These are phyloP conservation scores for Vaccinium myrtillus DNA, from an alignment of 148 eudicot species.

Conservation along the genomic window DNA sequence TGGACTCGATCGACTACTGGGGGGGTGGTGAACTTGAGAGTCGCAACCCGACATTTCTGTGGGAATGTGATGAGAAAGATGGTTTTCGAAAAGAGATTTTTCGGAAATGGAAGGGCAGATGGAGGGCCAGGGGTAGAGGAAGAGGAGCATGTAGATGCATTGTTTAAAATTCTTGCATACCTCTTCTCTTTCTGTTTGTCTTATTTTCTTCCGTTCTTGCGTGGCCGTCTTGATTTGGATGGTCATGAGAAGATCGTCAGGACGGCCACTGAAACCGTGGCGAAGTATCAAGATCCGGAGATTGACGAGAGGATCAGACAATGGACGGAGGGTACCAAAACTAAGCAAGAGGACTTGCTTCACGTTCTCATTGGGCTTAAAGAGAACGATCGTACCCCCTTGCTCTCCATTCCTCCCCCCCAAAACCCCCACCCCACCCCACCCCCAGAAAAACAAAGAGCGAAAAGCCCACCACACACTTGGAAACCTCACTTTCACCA, in stretches of 20 bases:
- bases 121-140: constrained; percentile 16
- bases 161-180: constrained; percentile 4
- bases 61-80: constrained; percentile 19
- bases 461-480: neutral
- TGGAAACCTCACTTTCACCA: no score
- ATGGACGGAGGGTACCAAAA: constrained; percentile 5
- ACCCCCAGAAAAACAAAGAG: no score
- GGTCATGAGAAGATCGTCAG: constrained; percentile 15
- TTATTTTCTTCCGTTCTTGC: constrained; percentile 12
- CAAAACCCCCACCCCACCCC: no score
- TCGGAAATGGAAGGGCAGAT: constrained; percentile 1
- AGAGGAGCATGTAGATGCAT: constrained; percentile 16
- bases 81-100: constrained; percentile 16
- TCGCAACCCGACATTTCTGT: constrained; percentile 4
- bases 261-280: neutral
- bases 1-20: neutral
- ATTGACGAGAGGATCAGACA: constrained; percentile 14
- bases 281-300: constrained; percentile 10
- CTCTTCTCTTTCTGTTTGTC: constrained; percentile 15
- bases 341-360: constrained; percentile 11
- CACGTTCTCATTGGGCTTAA: constrained; percentile 12
- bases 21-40: constrained; percentile 13
- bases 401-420: neutral
- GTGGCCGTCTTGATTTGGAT: constrained; percentile 14
- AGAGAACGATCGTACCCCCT: constrained; percentile 1